Percentiles rank a stretch among this genome's conserved stretches.
These are phyloP conservation scores for Russula ochroleuca DNA, from an alignment of 768 basidiomycete species.

Conservation along the genomic window DNA sequence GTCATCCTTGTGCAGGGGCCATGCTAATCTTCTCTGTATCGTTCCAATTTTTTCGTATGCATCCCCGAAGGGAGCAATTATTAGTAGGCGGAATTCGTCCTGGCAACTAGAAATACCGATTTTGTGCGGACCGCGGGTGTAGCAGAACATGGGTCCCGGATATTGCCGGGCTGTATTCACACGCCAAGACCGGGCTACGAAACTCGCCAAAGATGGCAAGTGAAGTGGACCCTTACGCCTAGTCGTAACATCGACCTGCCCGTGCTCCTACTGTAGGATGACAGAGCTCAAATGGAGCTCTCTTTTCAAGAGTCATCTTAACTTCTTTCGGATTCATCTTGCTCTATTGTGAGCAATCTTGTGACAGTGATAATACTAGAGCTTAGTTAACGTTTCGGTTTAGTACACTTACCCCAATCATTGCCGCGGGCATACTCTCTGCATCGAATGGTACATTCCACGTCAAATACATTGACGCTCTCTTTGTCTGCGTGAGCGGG, in stretches of 20 bases:
- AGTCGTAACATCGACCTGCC: neutral
- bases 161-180: neutral
- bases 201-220: too few relatives aligned
- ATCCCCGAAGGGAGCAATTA: slow-evolving; percentile 78
- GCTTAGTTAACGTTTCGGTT: neutral
- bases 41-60: slow-evolving; percentile 64
- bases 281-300: neutral
- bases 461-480: slow-evolving; percentile 37
- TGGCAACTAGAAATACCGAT: neutral
- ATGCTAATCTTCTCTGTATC: slow-evolving; percentile 17
- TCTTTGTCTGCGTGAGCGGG: slow-evolving; percentile 39
- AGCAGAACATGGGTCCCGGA: neutral
- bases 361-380: too few relatives aligned
- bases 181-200: neutral
- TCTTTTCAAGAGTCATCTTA: slow-evolving; percentile 27
- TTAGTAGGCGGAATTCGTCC: neutral
- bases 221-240: neutral
- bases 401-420: slow-evolving; percentile 37
- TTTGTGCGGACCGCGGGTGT: slow-evolving; percentile 17
- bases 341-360: slow-evolving; percentile 30
- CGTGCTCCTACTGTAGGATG: neutral
- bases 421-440: slow-evolving; percentile 44
- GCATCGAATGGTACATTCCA: slow-evolving; percentile 39
- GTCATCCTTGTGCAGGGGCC: slow-evolving; percentile 17
- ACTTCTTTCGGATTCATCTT: slow-evolving; percentile 37